Base-by-base conservation (phyloP, 345 rosid genomes). In the Gossypium australe region DNA sequence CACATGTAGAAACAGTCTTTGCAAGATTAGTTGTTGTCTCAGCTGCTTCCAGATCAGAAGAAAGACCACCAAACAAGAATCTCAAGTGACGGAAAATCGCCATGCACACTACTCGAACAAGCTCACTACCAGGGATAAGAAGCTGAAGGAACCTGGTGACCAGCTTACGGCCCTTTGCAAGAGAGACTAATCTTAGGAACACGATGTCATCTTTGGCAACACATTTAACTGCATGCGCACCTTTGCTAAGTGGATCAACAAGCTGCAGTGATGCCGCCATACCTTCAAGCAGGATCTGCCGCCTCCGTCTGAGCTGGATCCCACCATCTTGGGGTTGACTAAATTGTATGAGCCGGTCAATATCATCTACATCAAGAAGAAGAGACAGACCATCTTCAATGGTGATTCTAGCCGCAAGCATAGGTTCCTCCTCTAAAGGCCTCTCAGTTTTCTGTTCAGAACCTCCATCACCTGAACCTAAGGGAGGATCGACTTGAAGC, bases 371-470 rank as follows among this genome's bases (percentile, higher is more conserved):
- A 64, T 95, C 98, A 25, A 91, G 87, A 70, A 95, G 94, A 80
- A 93, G 82, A 47, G 83, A 81, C 12, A 91, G 76, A 59, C 88
- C 83, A 82, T 94, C 98, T 84, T 94, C 98, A 52, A 93, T 81
- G 24, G 97, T 87, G 69, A 94, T 85, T 47, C 98, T 89, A 71
- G 98, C 98, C 17, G 98, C 98, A 81, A 94, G 94, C 86, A 94
- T 86, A 47, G 98, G 98, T 66, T 94, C 98, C 77, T 89, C 86
- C 74, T 94, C 98, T 44, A 94, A 77, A 78, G 94, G 94, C 85
- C 81, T 92, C 78, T 89, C 98, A 25, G 85, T 84, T 13, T 85
- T 81, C 69, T 84, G 90, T 25, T 91, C 92, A 34, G 85, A 67
- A 68, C 72, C 88, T 65, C 91, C 92, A 79, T 87, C 89, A 52